phyloP scores from a whole-genome alignment of 2,329 filamentous ascomycete genomes.

The Aspergillus sp. region DNA sequence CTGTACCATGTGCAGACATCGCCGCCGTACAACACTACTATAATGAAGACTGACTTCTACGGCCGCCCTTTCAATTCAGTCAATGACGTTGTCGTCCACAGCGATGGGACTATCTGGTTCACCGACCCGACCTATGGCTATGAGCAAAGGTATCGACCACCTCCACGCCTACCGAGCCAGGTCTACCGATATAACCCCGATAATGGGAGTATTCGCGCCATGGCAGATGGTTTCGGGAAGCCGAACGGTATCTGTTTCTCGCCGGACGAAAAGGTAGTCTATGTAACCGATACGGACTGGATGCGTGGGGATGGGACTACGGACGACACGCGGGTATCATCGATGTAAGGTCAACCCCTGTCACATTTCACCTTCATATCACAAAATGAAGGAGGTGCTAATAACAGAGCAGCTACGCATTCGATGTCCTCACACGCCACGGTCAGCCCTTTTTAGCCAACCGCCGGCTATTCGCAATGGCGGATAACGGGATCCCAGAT shows the following conservation, averaged over 20 bases:
- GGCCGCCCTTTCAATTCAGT: slow-evolving; percentile 40
- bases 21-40: slow-evolving; percentile 23
- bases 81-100: slow-evolving; percentile 40
- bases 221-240: slow-evolving; percentile 41
- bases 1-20: slow-evolving; percentile 18
- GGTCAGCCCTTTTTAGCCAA: slow-evolving; percentile 48
- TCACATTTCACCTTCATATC: not conserved
- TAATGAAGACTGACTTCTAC: slow-evolving; percentile 33
- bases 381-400: not conserved
- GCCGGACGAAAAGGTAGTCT: slow-evolving; percentile 40
- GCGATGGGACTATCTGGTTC: slow-evolving; percentile 40
- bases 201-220: slow-evolving; percentile 33
- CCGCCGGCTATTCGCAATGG: slow-evolving; percentile 54
- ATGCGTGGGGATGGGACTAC: slow-evolving; percentile 22
- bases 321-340: slow-evolving; percentile 18
- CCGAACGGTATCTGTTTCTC: slow-evolving; percentile 48
- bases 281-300: slow-evolving; percentile 43
- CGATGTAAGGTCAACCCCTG: slow-evolving; percentile 26
- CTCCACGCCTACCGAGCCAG: slow-evolving; percentile 35
- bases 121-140: slow-evolving; percentile 41
- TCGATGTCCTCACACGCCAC: slow-evolving; percentile 41
- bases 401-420: slow-evolving; percentile 42
- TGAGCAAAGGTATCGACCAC: slow-evolving; percentile 35
- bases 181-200: slow-evolving; percentile 41
- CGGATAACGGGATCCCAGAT: slow-evolving; percentile 48